Evolutionary conservation across 768 basidiomycete genomes (phyloP).

Genomic region (Calocybe indica): DNA sequence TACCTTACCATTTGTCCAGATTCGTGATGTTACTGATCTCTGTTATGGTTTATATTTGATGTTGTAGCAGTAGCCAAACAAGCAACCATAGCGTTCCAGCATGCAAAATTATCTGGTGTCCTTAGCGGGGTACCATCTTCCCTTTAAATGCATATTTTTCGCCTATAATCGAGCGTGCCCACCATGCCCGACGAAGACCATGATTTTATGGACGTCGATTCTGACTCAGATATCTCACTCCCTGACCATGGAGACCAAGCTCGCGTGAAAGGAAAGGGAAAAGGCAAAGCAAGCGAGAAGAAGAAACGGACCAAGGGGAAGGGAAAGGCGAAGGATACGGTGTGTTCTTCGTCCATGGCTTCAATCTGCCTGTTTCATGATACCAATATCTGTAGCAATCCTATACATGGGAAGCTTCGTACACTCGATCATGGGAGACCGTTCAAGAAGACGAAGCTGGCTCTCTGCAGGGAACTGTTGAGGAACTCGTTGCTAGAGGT

Average conservation of each 20-base stretch:
- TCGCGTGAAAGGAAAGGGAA: conserved; percentile 29
- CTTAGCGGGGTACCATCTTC: too few relatives aligned
- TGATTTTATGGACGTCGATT: conserved; percentile 53
- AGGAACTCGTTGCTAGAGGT: conserved; percentile 82
- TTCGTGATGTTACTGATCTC: too few relatives aligned
- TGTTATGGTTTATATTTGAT: too few relatives aligned
- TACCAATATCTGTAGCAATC: conserved; percentile 45
- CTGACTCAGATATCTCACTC: conserved; percentile 68
- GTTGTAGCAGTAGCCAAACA: too few relatives aligned
- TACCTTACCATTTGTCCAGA: too few relatives aligned
- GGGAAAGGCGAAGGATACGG: conserved; percentile 48
- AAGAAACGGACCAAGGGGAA: conserved; percentile 30
- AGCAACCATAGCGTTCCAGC: too few relatives aligned
- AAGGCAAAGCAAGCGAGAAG: conserved; percentile 34
- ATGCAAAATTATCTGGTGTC: too few relatives aligned
- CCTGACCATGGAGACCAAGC: conserved; percentile 39
- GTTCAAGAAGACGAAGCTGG: conserved; percentile 95
- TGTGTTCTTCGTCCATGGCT: conserved; percentile 12
- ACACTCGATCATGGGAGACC: conserved; percentile 93
- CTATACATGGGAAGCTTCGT: conserved; percentile 96
- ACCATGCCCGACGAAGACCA: conserved; percentile 28
- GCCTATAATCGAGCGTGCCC: not conserved
- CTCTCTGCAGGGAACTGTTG: conserved; percentile 84
- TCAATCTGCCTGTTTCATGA: conserved; percentile 4
- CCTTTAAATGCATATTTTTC: not conserved